Evolutionary conservation across 2,329 filamentous ascomycete species (phyloP).

Genomic region (Fusarium dimerum): DNA sequence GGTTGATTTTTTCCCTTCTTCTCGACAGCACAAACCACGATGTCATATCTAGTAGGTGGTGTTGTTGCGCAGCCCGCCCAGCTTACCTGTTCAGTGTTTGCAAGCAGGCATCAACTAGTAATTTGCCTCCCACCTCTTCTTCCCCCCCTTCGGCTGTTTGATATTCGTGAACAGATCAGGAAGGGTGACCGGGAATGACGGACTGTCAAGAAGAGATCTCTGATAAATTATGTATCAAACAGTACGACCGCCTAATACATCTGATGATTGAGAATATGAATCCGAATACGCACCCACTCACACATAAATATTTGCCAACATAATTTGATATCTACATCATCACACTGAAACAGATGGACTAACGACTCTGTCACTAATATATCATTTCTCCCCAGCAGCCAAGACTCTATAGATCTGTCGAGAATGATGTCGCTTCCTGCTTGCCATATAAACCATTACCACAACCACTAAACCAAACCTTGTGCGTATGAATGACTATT

Average conservation of each 20-base stretch:
- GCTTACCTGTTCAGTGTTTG: neutral
- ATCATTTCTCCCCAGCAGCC: too few relatives aligned
- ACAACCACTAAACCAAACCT: neutral
- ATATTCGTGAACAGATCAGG: too few relatives aligned
- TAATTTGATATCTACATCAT: neutral
- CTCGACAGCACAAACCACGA: too few relatives aligned
- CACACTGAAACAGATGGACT: neutral
- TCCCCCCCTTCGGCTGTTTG: too few relatives aligned
- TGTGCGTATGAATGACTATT: neutral
- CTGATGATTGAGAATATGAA: neutral
- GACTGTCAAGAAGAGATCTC: neutral
- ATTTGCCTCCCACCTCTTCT: neutral
- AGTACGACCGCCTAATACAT: neutral
- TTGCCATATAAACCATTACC: neutral
- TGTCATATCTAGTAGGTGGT: too few relatives aligned
- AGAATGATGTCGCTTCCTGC: too few relatives aligned
- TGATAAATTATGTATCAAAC: neutral
- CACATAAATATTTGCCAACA: neutral
- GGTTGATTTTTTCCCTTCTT: too few relatives aligned
- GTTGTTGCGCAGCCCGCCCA: neutral
- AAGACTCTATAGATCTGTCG: neutral
- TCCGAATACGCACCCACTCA: neutral
- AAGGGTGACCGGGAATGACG: too few relatives aligned
- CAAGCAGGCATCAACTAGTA: neutral
- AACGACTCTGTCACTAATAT: too few relatives aligned